These are phyloP conservation scores for Botrytis fabae DNA, from an alignment of 2,329 filamentous ascomycete genomes.

Conservation along the genomic window DNA sequence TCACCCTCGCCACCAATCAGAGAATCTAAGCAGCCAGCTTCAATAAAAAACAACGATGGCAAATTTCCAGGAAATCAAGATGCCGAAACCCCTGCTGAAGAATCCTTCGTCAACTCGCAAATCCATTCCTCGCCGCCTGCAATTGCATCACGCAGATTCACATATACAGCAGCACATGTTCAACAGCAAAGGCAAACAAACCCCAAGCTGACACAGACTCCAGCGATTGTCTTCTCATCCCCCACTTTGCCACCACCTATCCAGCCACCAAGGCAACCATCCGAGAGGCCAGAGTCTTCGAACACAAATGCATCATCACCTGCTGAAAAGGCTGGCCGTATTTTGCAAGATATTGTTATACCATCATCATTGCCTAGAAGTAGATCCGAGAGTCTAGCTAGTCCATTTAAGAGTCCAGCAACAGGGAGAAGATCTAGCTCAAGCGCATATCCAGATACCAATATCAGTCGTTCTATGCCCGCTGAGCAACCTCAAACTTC, in stretches of 20 bases:
- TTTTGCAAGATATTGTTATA: slow-evolving; percentile 39
- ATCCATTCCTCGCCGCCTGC: slow-evolving; percentile 40
- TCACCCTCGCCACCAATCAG: slow-evolving; percentile 37
- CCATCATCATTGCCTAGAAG: slow-evolving; percentile 38
- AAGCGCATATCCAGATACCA: slow-evolving; percentile 28
- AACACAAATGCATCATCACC: slow-evolving; percentile 33
- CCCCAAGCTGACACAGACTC: slow-evolving; percentile 35
- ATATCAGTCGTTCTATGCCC: slow-evolving; percentile 14
- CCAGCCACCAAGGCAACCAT: slow-evolving; percentile 27
- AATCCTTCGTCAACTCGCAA: slow-evolving; percentile 31
- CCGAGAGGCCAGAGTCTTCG: slow-evolving; percentile 19
- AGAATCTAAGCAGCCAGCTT: slow-evolving; percentile 2
- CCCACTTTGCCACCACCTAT: slow-evolving; percentile 39
- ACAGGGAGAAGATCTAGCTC: slow-evolving; percentile 33
- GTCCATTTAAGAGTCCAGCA: slow-evolving; percentile 41
- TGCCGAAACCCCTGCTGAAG: slow-evolving; percentile 22
- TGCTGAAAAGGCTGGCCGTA: slow-evolving; percentile 39
- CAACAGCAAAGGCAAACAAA: slow-evolving; percentile 34
- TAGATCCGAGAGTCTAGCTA: slow-evolving; percentile 40
- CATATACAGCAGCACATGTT: slow-evolving; percentile 37
- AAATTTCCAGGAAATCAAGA: neutral
- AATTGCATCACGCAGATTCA: slow-evolving; percentile 36
- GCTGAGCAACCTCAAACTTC: slow-evolving; percentile 26
- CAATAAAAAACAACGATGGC: neutral
- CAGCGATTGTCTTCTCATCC: slow-evolving; percentile 41